These are phyloP conservation scores for Lichenothelia convexa DNA, from an alignment of 495 filamentous ascomycete genomes.

Conservation along the genomic window DNA sequence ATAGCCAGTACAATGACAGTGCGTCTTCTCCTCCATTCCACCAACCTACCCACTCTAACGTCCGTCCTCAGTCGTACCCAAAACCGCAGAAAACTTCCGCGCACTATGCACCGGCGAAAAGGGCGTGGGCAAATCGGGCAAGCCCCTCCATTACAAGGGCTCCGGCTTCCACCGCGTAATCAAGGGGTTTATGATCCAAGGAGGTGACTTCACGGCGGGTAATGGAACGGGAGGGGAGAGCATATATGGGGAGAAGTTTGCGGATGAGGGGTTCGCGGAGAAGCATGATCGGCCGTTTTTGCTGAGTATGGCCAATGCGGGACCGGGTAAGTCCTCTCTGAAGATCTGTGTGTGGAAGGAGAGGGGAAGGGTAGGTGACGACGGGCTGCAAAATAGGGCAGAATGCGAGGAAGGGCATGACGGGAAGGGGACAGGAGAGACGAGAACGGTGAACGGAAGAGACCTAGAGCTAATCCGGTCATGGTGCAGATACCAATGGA, in stretches of 20 bases:
- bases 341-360: not conserved
- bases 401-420: not conserved
- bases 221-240: slow-evolving; percentile 91
- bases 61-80: slow-evolving; percentile 87
- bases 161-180: slow-evolving; percentile 92
- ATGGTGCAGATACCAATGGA: slow-evolving; percentile 67
- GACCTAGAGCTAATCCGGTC: not conserved
- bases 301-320: slow-evolving; percentile 94
- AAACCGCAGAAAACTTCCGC: slow-evolving; percentile 92
- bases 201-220: slow-evolving; percentile 89
- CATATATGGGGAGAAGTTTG: slow-evolving; percentile 96
- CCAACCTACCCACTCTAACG: no score
- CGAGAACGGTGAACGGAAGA: not conserved
- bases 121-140: slow-evolving; percentile 63
- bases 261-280: slow-evolving; percentile 86
- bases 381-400: not conserved
- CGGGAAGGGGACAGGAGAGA: not conserved
- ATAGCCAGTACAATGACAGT: slow-evolving; percentile 10
- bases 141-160: slow-evolving; percentile 80
- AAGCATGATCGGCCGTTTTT: slow-evolving; percentile 93
- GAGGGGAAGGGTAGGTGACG: not conserved
- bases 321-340: slow-evolving; percentile 56
- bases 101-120: slow-evolving; percentile 86
- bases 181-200: slow-evolving; percentile 98
- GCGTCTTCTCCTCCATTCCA: no score